These are phyloP conservation scores for Fomitopsis palustris DNA, from an alignment of 1,284 basidiomycete genomes.

Conservation along the genomic window DNA sequence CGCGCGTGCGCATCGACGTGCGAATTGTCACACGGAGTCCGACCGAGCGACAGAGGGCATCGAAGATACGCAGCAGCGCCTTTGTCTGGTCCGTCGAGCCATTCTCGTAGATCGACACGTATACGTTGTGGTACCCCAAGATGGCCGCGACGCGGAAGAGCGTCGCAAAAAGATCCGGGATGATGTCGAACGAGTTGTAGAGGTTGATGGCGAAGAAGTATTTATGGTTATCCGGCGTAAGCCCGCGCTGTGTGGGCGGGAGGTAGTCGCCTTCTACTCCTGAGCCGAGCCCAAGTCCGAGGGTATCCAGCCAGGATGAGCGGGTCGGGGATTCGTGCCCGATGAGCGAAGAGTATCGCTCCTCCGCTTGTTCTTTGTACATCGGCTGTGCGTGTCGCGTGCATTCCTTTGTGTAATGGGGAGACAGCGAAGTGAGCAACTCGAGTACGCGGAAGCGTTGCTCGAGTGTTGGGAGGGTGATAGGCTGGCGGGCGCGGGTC, in stretches of 20 bases:
- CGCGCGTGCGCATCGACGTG: slow-evolving; percentile 85
- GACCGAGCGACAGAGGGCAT: slow-evolving; percentile 82
- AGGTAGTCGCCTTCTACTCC: slow-evolving; percentile 41
- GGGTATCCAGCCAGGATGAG: slow-evolving; percentile 60
- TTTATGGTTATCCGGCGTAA: slow-evolving; percentile 73
- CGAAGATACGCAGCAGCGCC: slow-evolving; percentile 88
- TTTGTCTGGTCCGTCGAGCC: slow-evolving; percentile 96
- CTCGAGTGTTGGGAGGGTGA: slow-evolving; percentile 68
- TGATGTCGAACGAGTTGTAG: slow-evolving; percentile 97
- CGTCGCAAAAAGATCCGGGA: slow-evolving; percentile 94
- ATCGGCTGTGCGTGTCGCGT: slow-evolving; percentile 78
- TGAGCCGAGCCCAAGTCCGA: slow-evolving; percentile 40
- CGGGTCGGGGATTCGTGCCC: slow-evolving; percentile 66
- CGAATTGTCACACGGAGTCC: slow-evolving; percentile 90
- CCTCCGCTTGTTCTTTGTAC: slow-evolving; percentile 79
- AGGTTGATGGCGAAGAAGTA: slow-evolving; percentile 98
- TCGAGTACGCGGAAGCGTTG: slow-evolving; percentile 85
- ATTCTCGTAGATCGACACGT: slow-evolving; percentile 97
- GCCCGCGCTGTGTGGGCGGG: slow-evolving; percentile 36
- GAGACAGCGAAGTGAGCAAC: slow-evolving; percentile 79
- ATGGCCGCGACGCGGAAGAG: slow-evolving; percentile 88
- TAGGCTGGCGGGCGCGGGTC: slow-evolving; percentile 47
- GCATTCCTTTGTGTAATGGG: slow-evolving; percentile 90
- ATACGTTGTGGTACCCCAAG: slow-evolving; percentile 94
- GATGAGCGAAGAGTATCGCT: slow-evolving; percentile 80